Evolutionary conservation across 345 rosid species (phyloP).

Genomic region (Melastoma malabathricum): DNA sequence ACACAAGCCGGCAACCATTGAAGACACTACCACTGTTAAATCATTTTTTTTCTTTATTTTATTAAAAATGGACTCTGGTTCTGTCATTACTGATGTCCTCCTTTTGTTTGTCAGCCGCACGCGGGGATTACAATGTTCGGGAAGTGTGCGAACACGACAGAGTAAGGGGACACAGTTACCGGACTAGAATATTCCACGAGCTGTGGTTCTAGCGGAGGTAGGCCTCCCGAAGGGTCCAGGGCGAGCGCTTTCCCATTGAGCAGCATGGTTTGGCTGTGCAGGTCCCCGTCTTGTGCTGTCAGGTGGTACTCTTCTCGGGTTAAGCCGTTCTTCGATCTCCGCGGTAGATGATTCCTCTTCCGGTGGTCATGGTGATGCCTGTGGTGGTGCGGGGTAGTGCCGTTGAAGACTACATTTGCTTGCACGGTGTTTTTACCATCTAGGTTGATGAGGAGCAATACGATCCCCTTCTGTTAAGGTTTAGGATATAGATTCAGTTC

Average conservation of each 20-base stretch:
- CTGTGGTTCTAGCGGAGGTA: constrained; percentile 51
- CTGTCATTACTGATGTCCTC: not conserved
- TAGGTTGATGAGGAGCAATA: constrained; percentile 56
- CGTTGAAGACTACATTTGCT: constrained; percentile 26
- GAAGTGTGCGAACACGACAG: constrained; percentile 61
- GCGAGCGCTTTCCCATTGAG: constrained; percentile 61
- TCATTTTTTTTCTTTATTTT: too few species aligned
- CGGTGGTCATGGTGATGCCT: constrained; percentile 12
- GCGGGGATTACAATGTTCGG: constrained; percentile 37
- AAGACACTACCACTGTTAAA: too few species aligned
- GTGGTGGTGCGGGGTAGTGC: constrained; percentile 1
- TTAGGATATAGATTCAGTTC: constrained; percentile 6
- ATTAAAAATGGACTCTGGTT: too few species aligned
- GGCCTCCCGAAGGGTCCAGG: constrained; percentile 45
- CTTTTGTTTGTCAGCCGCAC: constrained; percentile 19
- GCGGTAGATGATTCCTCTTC: constrained; percentile 6
- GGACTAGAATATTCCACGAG: constrained; percentile 30
- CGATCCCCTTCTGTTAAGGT: constrained; percentile 59
- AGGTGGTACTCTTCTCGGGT: constrained; percentile 81
- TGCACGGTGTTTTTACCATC: constrained; percentile 43
- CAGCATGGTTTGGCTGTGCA: constrained; percentile 71
- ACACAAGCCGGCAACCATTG: too few species aligned
- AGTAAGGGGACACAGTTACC: constrained; percentile 43
- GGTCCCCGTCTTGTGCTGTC: constrained; percentile 54
- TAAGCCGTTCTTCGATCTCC: constrained; percentile 10